Evolutionary conservation across 495 filamentous ascomycete genomes (phyloP), one percentile per base, ranked within the genome.

Genomic region (Xylaria bambusicola): DNA sequence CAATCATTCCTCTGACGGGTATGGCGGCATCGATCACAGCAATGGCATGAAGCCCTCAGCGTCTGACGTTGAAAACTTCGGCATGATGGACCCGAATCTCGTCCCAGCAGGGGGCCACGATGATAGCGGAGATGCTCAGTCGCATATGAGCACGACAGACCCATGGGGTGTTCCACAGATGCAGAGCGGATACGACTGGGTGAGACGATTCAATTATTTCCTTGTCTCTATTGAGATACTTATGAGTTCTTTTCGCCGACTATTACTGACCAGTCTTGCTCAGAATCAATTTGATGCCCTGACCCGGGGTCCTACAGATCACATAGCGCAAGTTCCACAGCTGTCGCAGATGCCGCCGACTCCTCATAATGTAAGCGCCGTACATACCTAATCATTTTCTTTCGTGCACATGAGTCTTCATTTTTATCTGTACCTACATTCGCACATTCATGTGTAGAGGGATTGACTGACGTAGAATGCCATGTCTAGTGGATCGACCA

Each of bases 281-380:
- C 38, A 71, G 68, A 60, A 40, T 48, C 67, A 66, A 61, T 66
- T 71, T 26, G 68, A 68, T 42, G 50, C 68, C 41, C 60, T 66
- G 51, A 52, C 66, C 29, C 58, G 47, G 44, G 58, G 56, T n/a
- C 53, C 41, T 40, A 55, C 45, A 5, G 61, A 66, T 15, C 9
- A 6, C 3, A 47, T 56, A 9, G 23, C 61, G 40, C 52, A 60
- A 38, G 26, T 52, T 4, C 20, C 36, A 20, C 62, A 63, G 35
- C 38, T 59, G 29, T 29, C 56, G 27, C n/a, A n/a, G n/a, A n/a
- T n/a, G n/a, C 58, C 41, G 46, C 58, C 58, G 49, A 9, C 52
- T 15, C 27, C 45, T 49, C 60, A 56, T 10, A 54, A 64, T 41
- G 52, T 53, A 36, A 27, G 12, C n/a, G n/a, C n/a, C n/a, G n/a